Evolutionary conservation across 2,329 filamentous ascomycete genomes (phyloP), one percentile per base, ranked within the genome.

Genomic region (Colletotrichum aenigma): DNA sequence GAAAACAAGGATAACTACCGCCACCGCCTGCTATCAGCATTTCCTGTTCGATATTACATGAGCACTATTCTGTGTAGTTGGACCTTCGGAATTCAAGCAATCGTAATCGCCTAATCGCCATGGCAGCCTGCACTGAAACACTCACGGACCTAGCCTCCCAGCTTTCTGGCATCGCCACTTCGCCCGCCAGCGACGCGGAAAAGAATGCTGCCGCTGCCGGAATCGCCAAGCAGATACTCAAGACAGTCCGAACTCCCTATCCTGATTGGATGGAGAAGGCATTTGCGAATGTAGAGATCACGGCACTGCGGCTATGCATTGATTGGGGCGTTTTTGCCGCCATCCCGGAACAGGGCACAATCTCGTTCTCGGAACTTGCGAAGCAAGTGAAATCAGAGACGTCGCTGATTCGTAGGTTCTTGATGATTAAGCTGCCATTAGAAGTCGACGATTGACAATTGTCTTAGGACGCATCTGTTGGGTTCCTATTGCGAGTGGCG

Each of bases 301-400:
- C 68, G 8, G 26, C 60, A 18, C 38, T 81, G 8, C 78, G 79
- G 3, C 73, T 84, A 6, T 84, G 85, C 66, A 73, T 81, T 32
- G 77, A 81, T 48, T 84, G 84, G 82, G 78, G 79, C 10, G 80
- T 77, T 0, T 84, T 85, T 65, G 81, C 83, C 8, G 61, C 73
- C 3, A 83, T 86, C 24, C 83, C 83, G 0, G 18, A 65, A 3
- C 77, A 79, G 0, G 81, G 78, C 3, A 36, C 73, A 3, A 81
- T 84, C 16, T 79, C 80, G 8, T 81, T 81, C 67, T 52, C 60
- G 0, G 79, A 82, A 0, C 76, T 86, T 7, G 83, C 83, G 1
- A 66, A 68, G 7, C 79, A 79, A 10, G 30, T 84, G 3, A 70
- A 79, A 1, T 81, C 80, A 2, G 81, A 86, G 18, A 69, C 65